These are phyloP conservation scores for Tuber magnatum DNA, from an alignment of 495 filamentous ascomycete species.

Conservation along the genomic window DNA sequence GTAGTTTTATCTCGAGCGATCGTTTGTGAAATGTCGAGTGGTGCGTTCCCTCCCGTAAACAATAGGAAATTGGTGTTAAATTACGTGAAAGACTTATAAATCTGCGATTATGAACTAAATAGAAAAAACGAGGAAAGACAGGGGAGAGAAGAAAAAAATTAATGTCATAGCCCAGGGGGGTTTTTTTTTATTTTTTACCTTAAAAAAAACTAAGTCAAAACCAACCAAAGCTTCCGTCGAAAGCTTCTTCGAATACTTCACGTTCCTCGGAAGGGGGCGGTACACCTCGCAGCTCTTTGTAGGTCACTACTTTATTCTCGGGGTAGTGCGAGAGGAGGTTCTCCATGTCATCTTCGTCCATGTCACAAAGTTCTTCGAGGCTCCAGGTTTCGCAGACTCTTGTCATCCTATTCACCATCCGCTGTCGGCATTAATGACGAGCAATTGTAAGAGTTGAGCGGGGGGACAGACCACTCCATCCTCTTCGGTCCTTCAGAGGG, in stretches of 20 bases:
- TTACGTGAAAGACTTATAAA: not conserved
- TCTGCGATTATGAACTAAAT: not conserved
- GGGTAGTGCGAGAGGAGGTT: slow-evolving; percentile 63
- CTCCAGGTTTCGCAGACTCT: slow-evolving; percentile 80
- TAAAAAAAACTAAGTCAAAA: slow-evolving; percentile 29
- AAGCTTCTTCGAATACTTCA: slow-evolving; percentile 47
- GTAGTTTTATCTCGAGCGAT: not conserved
- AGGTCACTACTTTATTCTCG: slow-evolving; percentile 46
- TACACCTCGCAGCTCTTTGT: slow-evolving; percentile 46
- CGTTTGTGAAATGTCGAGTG: not conserved
- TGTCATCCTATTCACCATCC: slow-evolving; percentile 59
- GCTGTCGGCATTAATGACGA: not conserved
- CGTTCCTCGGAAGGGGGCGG: slow-evolving; percentile 39
- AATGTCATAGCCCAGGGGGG: not conserved
- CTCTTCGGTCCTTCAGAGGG: slow-evolving; percentile 71
- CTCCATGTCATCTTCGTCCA: slow-evolving; percentile 81
- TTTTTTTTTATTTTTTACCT: not conserved
- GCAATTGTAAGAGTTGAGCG: not conserved
- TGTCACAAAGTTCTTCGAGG: slow-evolving; percentile 74
- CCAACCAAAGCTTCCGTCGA: slow-evolving; percentile 56
- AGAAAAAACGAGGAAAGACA: not conserved
- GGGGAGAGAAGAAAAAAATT: not conserved
- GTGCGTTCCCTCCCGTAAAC: not conserved
- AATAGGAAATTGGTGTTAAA: not conserved
- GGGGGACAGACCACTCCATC: slow-evolving; percentile 69